Conservation (phyloP, 1,284 basidiomycete genomes). For the Ganoderma sinense region DNA sequence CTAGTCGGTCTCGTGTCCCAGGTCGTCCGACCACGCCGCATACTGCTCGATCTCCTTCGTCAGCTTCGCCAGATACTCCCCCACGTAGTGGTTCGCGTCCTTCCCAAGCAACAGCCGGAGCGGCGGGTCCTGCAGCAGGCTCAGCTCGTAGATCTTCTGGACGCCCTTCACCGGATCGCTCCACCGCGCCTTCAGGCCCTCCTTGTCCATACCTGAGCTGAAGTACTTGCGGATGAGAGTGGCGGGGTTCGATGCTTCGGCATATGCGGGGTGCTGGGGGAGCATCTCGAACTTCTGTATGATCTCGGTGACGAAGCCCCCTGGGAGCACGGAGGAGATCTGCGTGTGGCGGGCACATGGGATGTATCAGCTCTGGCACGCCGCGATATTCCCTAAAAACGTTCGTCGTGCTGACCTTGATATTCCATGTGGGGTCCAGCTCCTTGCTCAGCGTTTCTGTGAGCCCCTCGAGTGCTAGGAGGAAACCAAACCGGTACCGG, state of each 20-base stretch:
- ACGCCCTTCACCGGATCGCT: slow-evolving; percentile 14
- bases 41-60: slow-evolving; percentile 31
- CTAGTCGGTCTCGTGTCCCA: neutral
- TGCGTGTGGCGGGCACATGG: neutral
- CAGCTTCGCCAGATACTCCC: slow-evolving; percentile 28
- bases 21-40: slow-evolving; percentile 38
- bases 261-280: slow-evolving; percentile 28
- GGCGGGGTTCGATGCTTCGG: slow-evolving; percentile 1
- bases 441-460: slow-evolving; percentile 40
- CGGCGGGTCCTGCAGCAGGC: slow-evolving; percentile 31
- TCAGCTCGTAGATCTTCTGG: slow-evolving; percentile 14
- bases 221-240: slow-evolving; percentile 6
- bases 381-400: too few species aligned
- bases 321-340: slow-evolving; percentile 27
- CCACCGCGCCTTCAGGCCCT: neutral
- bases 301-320: slow-evolving; percentile 24
- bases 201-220: neutral
- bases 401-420: slow-evolving; percentile 35
- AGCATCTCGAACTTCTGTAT: neutral
- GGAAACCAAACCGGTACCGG: neutral
- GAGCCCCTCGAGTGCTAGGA: slow-evolving; percentile 45
- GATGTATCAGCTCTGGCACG: neutral
- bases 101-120: slow-evolving; percentile 38
- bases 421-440: slow-evolving; percentile 41
- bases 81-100: slow-evolving; percentile 16